phyloP scores from a whole-genome alignment of 192 early-diverging fungal species.

The Spizellomyces sp. region DNA sequence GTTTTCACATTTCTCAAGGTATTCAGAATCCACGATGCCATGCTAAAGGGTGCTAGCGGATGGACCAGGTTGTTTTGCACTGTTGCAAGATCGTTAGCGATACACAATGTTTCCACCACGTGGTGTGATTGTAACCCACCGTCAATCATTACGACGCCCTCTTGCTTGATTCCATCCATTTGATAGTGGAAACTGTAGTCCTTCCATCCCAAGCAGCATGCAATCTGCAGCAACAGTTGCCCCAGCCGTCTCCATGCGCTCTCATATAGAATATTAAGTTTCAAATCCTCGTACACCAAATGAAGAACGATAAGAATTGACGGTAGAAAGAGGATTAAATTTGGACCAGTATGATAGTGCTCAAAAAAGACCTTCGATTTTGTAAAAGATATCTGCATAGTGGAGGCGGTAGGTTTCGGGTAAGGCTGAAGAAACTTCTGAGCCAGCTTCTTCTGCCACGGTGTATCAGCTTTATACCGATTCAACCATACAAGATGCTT shows the following conservation, averaged over 20 bases:
- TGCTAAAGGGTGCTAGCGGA: conserved; percentile 25
- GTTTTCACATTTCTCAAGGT: too few species aligned
- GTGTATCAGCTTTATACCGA: background rate
- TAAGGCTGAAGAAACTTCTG: background rate
- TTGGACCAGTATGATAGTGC: background rate
- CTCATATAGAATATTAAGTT: background rate
- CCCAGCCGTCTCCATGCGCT: too few species aligned
- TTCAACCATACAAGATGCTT: background rate
- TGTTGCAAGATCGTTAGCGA: too few species aligned
- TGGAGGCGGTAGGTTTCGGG: background rate
- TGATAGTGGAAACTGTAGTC: too few species aligned
- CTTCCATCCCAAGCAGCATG: too few species aligned
- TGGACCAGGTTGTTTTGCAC: too few species aligned
- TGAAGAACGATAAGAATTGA: conserved; percentile 50
- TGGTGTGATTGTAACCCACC: too few species aligned
- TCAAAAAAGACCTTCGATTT: background rate
- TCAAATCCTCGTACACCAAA: conserved; percentile 59
- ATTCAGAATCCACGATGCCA: conserved; percentile 3
- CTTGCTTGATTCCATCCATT: too few species aligned
- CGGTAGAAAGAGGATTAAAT: conserved; percentile 19
- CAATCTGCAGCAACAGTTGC: too few species aligned
- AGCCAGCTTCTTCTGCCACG: background rate
- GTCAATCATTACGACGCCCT: too few species aligned
- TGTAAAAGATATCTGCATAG: background rate
- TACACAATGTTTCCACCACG: too few species aligned